Percentiles rank a stretch among this genome's conserved stretches.
These are phyloP conservation scores for Oemleria cerasiformis DNA, from an alignment of 306 rosid genomes.

Conservation along the genomic window DNA sequence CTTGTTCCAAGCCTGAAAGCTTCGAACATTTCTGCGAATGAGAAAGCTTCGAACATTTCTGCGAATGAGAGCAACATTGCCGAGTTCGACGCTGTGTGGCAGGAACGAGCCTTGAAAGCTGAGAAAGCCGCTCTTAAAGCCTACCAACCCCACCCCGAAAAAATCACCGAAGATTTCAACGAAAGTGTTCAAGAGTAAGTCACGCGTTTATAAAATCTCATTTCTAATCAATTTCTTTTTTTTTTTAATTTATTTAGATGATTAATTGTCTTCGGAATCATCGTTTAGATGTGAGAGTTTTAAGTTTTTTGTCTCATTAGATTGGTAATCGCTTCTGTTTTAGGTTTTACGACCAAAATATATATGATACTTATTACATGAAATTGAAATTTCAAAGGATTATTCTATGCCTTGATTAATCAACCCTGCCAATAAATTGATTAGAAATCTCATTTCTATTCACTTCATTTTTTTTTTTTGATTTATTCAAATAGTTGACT, in stretches of 20 bases:
- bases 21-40: background rate
- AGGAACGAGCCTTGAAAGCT: slow-evolving; percentile 34
- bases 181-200: slow-evolving; percentile 35
- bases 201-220: background rate
- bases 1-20: slow-evolving; percentile 51
- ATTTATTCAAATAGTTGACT: too few species aligned
- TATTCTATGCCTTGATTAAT: too few species aligned
- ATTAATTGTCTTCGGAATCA: too few species aligned
- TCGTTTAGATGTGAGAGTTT: too few species aligned
- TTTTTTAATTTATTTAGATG: too few species aligned
- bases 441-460: background rate
- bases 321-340: too few species aligned
- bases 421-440: too few species aligned
- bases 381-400: too few species aligned
- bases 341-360: too few species aligned
- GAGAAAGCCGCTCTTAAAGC: slow-evolving; percentile 36
- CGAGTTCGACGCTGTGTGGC: slow-evolving; percentile 37
- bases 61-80: slow-evolving; percentile 18
- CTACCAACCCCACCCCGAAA: slow-evolving; percentile 49
- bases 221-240: too few species aligned
- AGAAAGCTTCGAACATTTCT: slow-evolving; percentile 15
- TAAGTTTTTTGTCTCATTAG: too few species aligned
- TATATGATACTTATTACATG: too few species aligned
- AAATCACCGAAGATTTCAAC: slow-evolving; percentile 40
- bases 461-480: background rate